phyloP scores from a whole-genome alignment of 805 yeast species.

The Yarrowia porcina region DNA sequence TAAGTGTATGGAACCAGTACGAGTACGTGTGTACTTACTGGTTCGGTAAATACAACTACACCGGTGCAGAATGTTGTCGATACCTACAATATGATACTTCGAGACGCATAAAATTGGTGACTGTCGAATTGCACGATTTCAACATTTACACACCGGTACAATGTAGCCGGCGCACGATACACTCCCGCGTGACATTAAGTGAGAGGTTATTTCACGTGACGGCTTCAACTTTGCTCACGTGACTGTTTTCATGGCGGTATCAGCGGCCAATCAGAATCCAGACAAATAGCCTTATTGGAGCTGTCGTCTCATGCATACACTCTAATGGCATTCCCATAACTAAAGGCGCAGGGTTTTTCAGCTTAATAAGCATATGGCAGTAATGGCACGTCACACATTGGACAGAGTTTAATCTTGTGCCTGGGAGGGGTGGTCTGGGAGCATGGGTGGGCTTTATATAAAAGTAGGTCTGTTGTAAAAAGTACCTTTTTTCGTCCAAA shows the following conservation, averaged over 20 bases:
- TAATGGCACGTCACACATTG: slow-evolving; percentile 21
- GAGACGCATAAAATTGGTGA: no score
- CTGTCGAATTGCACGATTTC: no score
- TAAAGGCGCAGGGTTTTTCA: slow-evolving; percentile 6
- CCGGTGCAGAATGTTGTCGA: no score
- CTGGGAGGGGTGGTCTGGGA: slow-evolving; percentile 9
- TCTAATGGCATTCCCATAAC: background rate
- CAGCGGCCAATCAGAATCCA: background rate
- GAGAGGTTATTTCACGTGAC: no score
- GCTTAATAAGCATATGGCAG: slow-evolving; percentile 1
- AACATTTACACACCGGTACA: no score
- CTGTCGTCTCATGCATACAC: background rate
- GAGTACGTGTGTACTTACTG: no score
- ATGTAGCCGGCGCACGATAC: no score
- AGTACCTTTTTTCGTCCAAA: background rate
- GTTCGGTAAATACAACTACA: no score
- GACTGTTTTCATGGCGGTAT: background rate
- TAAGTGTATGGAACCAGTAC: no score
- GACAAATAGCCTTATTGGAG: background rate
- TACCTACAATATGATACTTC: no score
- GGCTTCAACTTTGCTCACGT: background rate
- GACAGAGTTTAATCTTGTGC: slow-evolving; percentile 24
- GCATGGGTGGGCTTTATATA: background rate
- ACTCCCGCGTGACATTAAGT: no score
- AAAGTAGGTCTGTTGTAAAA: background rate